Conservation (phyloP, 1,139 yeast genomes). For the Saccharomyces hybrid region DNA sequence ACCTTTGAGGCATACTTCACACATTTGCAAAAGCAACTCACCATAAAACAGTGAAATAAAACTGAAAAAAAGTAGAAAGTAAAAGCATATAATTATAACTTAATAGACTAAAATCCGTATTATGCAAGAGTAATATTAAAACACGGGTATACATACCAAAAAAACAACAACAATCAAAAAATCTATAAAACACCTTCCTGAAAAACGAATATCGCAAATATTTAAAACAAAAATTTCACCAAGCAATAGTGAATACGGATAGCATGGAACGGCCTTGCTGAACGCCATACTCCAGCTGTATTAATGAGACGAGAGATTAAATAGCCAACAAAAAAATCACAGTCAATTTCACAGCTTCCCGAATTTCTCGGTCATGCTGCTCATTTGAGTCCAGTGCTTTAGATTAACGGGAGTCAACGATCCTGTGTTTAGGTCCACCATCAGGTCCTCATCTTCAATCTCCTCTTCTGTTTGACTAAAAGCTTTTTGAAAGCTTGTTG, state of each 20-base stretch:
- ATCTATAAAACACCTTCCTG: neutral
- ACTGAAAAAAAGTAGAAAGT: neutral
- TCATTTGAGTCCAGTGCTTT: slow-evolving; percentile 20
- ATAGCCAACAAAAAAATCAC: neutral
- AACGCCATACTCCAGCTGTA: neutral
- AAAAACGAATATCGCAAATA: neutral
- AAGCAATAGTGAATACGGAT: neutral
- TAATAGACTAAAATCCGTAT: neutral
- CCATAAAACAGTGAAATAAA: neutral
- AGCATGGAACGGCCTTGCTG: neutral
- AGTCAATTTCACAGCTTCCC: slow-evolving; percentile 13
- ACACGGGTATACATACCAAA: neutral
- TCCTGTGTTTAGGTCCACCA: slow-evolving; percentile 29
- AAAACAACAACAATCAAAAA: neutral
- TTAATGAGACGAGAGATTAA: neutral
- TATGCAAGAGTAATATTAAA: neutral
- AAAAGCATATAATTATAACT: neutral
- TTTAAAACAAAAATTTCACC: neutral
- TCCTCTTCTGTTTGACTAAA: slow-evolving; percentile 1
- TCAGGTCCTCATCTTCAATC: slow-evolving; percentile 22
- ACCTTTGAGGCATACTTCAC: neutral
- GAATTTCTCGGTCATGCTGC: slow-evolving; percentile 21
- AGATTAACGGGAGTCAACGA: slow-evolving; percentile 22
- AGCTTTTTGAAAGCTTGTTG: neutral
- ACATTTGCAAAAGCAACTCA: neutral